Evolutionary conservation across 1,284 basidiomycete species (phyloP).

Genomic region (Pseudozyma tsukubaensis): DNA sequence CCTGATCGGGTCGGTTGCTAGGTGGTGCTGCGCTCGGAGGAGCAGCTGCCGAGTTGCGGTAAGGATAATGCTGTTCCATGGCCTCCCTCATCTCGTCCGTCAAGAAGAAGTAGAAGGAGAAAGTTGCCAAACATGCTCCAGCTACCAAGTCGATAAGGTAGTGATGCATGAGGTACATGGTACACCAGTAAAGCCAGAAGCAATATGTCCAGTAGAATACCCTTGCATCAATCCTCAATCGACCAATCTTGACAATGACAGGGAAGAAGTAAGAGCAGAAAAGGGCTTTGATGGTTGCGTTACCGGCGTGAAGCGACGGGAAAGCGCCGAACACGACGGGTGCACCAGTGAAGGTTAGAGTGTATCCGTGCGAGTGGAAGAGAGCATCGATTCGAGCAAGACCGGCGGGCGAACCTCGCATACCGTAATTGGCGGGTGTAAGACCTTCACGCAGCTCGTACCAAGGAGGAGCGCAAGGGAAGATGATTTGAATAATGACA

Average conservation of each 20-base stretch:
- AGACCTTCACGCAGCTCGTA: slow-evolving; percentile 97
- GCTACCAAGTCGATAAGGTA: slow-evolving; percentile 97
- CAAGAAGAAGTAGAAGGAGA: slow-evolving; percentile 79
- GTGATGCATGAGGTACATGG: slow-evolving; percentile 78
- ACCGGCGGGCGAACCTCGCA: slow-evolving; percentile 89
- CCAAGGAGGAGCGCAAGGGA: slow-evolving; percentile 94
- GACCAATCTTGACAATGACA: slow-evolving; percentile 46
- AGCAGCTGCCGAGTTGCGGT: slow-evolving; percentile 47
- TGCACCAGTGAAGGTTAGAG: slow-evolving; percentile 83
- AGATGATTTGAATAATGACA: slow-evolving; percentile 86
- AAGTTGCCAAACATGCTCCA: slow-evolving; percentile 88
- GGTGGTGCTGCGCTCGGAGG: slow-evolving; percentile 47
- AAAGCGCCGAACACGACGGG: slow-evolving; percentile 97
- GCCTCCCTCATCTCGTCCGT: slow-evolving; percentile 60
- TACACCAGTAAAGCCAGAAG: slow-evolving; percentile 93
- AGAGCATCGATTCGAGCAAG: slow-evolving; percentile 90
- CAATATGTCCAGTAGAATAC: slow-evolving; percentile 84
- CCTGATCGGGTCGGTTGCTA: slow-evolving; percentile 42
- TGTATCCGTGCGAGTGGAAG: slow-evolving; percentile 83
- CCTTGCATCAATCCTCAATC: slow-evolving; percentile 65
- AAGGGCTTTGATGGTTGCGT: slow-evolving; percentile 90
- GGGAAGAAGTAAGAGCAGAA: slow-evolving; percentile 97
- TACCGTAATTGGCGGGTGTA: slow-evolving; percentile 90
- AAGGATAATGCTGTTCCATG: slow-evolving; percentile 59
- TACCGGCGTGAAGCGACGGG: slow-evolving; percentile 90